These are phyloP conservation scores for Castanopsis chinensis DNA, from an alignment of 306 rosid species.

Conservation along the genomic window DNA sequence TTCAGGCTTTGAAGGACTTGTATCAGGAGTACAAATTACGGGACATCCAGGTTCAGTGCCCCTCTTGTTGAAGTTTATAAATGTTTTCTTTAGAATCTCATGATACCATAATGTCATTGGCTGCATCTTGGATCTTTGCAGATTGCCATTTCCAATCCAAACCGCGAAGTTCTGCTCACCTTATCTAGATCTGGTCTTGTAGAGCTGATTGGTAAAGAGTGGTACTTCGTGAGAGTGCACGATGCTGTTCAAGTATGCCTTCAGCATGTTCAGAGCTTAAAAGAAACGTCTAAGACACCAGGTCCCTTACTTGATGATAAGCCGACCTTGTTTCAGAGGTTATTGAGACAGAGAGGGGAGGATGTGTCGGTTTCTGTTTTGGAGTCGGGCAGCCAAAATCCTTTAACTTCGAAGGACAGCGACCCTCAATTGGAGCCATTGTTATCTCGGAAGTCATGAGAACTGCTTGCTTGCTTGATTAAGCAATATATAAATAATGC, in stretches of 20 bases:
- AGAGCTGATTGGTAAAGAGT: conserved; percentile 89
- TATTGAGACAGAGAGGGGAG: conserved; percentile 47
- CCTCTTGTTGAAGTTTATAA: neutral
- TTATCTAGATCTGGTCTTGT: conserved; percentile 71
- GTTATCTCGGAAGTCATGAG: conserved; percentile 50
- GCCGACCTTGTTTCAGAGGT: conserved; percentile 41
- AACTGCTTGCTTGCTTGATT: conserved; percentile 15
- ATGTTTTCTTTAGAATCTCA: neutral
- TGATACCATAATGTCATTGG: neutral
- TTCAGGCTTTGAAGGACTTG: conserved; percentile 88
- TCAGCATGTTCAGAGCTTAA: conserved; percentile 67
- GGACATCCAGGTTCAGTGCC: conserved; percentile 65
- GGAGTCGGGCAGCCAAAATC: conserved; percentile 58
- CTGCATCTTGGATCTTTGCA: conserved; percentile 33
- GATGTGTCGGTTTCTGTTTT: conserved; percentile 41
- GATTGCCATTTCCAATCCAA: conserved; percentile 93
- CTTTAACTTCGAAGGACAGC: conserved; percentile 26
- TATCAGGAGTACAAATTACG: conserved; percentile 87
- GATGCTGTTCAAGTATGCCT: conserved; percentile 99
- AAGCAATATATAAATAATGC: neutral
- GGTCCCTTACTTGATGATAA: conserved; percentile 31
- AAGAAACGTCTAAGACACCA: conserved; percentile 27
- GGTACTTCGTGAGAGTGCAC: conserved; percentile 96
- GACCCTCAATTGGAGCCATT: conserved; percentile 74
- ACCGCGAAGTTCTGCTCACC: conserved; percentile 74